Evolutionary conservation across 176 grass and related monocot genomes (phyloP).

Genomic region (Elaeis guineensis): DNA sequence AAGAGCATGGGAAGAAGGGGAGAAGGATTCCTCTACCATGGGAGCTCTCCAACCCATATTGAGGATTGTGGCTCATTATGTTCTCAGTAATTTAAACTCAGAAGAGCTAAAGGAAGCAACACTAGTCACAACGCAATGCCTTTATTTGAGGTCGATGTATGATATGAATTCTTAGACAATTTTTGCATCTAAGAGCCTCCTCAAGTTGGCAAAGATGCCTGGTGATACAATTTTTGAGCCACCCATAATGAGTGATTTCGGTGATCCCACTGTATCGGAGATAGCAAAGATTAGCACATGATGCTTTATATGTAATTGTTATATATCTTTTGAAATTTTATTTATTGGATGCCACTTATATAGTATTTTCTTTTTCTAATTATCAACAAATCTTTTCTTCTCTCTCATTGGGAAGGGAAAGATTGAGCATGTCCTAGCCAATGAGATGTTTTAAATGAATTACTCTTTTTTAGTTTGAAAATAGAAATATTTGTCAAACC

Average conservation of each 20-base stretch:
- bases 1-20: slow-evolving; percentile 12
- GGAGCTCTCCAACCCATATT: slow-evolving; percentile 66
- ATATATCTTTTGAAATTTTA: no score
- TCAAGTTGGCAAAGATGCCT: slow-evolving; percentile 41
- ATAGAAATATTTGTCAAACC: no score
- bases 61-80: slow-evolving; percentile 59
- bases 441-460: no score
- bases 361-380: no score
- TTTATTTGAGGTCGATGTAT: slow-evolving; percentile 48
- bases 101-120: slow-evolving; percentile 47
- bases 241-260: slow-evolving; percentile 12
- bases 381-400: no score
- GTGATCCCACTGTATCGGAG: no score
- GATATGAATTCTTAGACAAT: slow-evolving; percentile 39
- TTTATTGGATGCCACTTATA: no score
- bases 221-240: slow-evolving; percentile 57
- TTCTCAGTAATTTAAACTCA: slow-evolving; percentile 31
- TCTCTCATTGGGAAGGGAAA: no score
- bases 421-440: no score
- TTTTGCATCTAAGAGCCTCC: slow-evolving; percentile 48
- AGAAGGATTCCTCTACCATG: slow-evolving; percentile 52
- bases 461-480: no score
- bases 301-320: no score
- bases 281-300: no score
- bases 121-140: slow-evolving; percentile 29